Evolutionary conservation across 768 basidiomycete species (phyloP).

Genomic region (Lepiota brunneoincarnata): DNA sequence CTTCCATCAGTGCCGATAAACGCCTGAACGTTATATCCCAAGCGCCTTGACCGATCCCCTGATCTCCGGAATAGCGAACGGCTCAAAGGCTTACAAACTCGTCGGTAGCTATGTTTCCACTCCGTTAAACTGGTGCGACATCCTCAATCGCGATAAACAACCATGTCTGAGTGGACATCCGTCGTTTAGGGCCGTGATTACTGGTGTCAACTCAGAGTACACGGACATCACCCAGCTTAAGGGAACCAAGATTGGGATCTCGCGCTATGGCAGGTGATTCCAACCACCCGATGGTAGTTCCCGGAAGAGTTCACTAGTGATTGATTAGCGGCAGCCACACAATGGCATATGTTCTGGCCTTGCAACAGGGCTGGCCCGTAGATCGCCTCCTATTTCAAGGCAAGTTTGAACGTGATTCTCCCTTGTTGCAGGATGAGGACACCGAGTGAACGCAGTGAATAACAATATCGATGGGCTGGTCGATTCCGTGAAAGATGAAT

Average conservation of each 20-base stretch:
- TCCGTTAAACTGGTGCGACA: conserved; percentile 76
- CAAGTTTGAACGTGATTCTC: conserved; percentile 25
- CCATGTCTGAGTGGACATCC: not conserved
- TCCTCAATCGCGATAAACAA: not conserved
- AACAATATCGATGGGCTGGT: conserved; percentile 81
- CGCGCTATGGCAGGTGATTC: conserved; percentile 73
- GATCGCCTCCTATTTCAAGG: conserved; percentile 70
- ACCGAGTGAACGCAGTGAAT: conserved; percentile 49
- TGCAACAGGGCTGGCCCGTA: conserved; percentile 79
- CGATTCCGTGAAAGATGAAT: conserved; percentile 82
- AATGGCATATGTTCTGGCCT: conserved; percentile 94
- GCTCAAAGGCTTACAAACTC: conserved; percentile 83
- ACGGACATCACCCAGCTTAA: conserved; percentile 71
- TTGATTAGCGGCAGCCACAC: conserved; percentile 75
- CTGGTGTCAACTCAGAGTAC: conserved; percentile 72
- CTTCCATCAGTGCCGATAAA: no score
- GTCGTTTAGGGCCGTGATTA: conserved; percentile 82
- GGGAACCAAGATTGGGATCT: conserved; percentile 86
- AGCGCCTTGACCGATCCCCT: conserved; percentile 87
- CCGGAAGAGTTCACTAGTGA: not conserved
- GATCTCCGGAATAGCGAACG: conserved; percentile 91
- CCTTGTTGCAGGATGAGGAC: not conserved
- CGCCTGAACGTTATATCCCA: not conserved
- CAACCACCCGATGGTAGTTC: not conserved
- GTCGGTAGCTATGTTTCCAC: conserved; percentile 90